A percentile compares a stretch with the other conserved stretches of the same genome.
These are phyloP conservation scores for Ceratocystis cacaofunesta DNA, from an alignment of 2,329 filamentous ascomycete species.

Conservation along the genomic window DNA sequence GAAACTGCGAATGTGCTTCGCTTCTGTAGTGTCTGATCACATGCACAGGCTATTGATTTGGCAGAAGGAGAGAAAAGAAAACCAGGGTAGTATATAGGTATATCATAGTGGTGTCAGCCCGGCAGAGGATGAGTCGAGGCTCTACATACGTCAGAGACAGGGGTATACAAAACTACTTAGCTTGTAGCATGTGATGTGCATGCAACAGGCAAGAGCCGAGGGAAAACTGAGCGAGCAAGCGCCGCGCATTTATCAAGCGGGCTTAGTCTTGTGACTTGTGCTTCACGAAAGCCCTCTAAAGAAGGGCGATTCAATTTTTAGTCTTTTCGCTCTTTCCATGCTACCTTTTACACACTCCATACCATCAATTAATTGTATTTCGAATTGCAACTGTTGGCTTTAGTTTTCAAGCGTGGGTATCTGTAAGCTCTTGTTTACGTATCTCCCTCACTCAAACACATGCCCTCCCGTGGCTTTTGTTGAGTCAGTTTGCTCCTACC, in stretches of 20 bases:
- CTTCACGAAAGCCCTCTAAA: background rate
- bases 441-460: background rate
- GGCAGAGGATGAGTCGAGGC: background rate
- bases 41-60: background rate
- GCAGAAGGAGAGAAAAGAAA: background rate
- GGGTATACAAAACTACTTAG: background rate
- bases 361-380: background rate
- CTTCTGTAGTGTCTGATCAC: background rate
- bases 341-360: background rate
- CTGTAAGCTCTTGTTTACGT: background rate
- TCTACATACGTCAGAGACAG: constrained; percentile 3
- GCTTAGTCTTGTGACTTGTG: background rate
- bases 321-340: background rate
- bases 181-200: background rate
- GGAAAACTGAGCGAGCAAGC: background rate
- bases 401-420: background rate
- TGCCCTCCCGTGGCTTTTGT: background rate
- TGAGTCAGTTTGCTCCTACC: background rate
- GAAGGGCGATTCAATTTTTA: background rate
- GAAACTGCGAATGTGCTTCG: background rate
- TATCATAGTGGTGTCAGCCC: background rate
- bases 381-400: background rate
- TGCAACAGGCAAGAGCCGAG: constrained; percentile 1
- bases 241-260: background rate
- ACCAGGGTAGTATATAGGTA: background rate